phyloP scores from a whole-genome alignment of 176 grass and related monocot species.

The Microstegium vimineum region DNA sequence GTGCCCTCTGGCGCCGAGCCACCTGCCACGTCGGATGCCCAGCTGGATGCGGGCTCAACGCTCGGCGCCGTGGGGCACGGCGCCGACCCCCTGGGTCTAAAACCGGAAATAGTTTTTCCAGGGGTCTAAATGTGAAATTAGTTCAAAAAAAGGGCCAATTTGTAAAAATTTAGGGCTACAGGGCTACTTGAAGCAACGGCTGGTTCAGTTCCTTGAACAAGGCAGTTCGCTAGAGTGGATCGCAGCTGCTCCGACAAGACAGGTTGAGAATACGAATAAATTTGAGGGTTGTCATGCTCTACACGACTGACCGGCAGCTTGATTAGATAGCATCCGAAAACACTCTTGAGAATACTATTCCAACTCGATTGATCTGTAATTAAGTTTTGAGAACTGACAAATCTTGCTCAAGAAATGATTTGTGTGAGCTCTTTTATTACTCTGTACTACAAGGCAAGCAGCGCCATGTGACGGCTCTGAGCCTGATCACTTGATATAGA shows the following conservation, averaged over 20 bases:
- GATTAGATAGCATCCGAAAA: background rate
- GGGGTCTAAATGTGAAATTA: too few relatives aligned
- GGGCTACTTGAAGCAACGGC: conserved; percentile 6
- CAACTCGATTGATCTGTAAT: background rate
- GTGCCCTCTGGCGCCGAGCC: too few relatives aligned
- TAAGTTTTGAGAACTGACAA: background rate
- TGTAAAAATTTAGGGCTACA: too few relatives aligned
- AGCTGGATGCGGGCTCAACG: too few relatives aligned
- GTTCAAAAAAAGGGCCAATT: too few relatives aligned
- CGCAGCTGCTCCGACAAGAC: background rate
- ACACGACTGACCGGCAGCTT: background rate
- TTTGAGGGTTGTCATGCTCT: background rate
- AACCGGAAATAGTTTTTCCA: too few relatives aligned
- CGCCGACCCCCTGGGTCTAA: too few relatives aligned
- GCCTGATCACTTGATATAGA: background rate
- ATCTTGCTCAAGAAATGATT: background rate
- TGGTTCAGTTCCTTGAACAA: background rate
- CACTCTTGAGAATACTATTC: background rate
- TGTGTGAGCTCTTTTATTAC: background rate
- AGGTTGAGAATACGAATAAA: background rate
- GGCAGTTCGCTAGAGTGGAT: background rate
- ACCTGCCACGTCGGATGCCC: too few relatives aligned
- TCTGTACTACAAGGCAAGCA: background rate
- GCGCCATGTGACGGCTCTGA: background rate
- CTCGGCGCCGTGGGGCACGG: too few relatives aligned